Percentiles rank a stretch among this genome's conserved stretches.
phyloP scores from a whole-genome alignment of 169 alveolate genomes.

The Eimeria nieschulzi region DNA sequence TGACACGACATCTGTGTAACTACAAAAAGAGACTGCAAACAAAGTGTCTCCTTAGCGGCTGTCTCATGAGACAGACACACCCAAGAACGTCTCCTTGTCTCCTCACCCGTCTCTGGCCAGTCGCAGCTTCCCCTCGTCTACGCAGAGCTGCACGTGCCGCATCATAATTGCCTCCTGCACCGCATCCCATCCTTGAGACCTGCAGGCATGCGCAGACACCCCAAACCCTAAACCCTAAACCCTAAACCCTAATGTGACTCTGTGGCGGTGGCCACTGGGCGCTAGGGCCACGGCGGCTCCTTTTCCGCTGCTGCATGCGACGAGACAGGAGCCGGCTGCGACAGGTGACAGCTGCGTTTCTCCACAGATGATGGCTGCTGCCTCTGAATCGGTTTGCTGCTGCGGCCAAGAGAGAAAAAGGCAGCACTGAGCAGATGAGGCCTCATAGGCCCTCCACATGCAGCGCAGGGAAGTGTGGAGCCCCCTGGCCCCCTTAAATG shows the following conservation, averaged over 20 bases:
- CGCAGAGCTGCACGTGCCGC: conserved; percentile 89
- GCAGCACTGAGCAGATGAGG: not conserved
- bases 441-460: no score
- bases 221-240: conserved; percentile 11
- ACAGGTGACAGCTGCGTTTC: not conserved
- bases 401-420: not conserved
- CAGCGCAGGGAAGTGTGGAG: no score
- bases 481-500: not conserved
- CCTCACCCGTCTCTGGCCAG: conserved; percentile 90
- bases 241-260: not conserved
- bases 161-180: conserved; percentile 92
- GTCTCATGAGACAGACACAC: no score
- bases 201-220: conserved; percentile 70
- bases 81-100: no score
- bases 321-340: not conserved
- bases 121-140: conserved; percentile 89
- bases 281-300: not conserved
- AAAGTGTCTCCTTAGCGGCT: no score
- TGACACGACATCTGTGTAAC: no score
- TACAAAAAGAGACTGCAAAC: no score
- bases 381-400: not conserved
- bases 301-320: not conserved
- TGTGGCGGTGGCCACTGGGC: not conserved
- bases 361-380: not conserved
- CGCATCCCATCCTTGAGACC: conserved; percentile 93